Conservation (phyloP, 2,329 filamentous ascomycete genomes). For the Triangularia setosa region DNA sequence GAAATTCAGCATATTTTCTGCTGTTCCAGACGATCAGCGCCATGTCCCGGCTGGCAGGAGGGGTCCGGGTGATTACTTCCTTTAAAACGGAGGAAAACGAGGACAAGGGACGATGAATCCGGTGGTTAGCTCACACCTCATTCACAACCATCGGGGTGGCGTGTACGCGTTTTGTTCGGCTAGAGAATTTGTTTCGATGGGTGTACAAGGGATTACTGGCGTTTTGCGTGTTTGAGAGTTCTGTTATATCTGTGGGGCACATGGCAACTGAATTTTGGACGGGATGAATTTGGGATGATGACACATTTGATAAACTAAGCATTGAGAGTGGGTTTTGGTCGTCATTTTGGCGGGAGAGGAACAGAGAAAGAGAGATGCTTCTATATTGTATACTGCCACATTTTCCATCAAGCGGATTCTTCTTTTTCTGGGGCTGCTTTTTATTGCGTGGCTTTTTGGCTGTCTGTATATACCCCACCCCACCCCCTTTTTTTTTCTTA, state of each 20-base stretch:
- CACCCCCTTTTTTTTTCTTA: no score
- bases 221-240: neutral
- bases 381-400: neutral
- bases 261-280: neutral
- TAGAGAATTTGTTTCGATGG: neutral
- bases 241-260: neutral
- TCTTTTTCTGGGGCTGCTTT: neutral
- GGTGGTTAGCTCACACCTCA: no score
- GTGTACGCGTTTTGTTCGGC: neutral
- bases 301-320: neutral
- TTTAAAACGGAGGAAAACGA: slow-evolving; percentile 38
- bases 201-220: neutral
- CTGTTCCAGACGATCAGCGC: slow-evolving; percentile 80
- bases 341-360: neutral
- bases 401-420: neutral
- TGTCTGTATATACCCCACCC: no score
- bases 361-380: neutral
- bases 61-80: slow-evolving; percentile 67
- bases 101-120: neutral
- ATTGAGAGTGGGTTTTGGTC: neutral
- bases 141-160: neutral
- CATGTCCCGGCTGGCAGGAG: slow-evolving; percentile 70
- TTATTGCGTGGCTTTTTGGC: neutral
- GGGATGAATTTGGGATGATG: neutral
- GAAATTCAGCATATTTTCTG: slow-evolving; percentile 88